These are phyloP conservation scores for Penicillium taxi DNA, from an alignment of 495 filamentous ascomycete species.

Conservation along the genomic window DNA sequence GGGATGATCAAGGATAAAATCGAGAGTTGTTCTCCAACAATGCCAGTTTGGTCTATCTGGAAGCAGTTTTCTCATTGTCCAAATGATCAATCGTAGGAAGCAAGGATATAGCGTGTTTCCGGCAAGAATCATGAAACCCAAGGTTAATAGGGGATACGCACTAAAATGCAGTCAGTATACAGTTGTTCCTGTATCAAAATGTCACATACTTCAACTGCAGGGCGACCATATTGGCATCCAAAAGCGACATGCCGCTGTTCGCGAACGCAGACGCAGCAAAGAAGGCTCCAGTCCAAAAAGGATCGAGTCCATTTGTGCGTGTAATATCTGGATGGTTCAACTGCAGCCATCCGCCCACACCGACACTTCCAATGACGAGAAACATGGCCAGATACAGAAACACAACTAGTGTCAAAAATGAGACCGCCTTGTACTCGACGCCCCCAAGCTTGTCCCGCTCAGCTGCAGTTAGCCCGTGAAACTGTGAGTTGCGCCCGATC, in stretches of 20 bases:
- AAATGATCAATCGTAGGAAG: slow-evolving; percentile 70
- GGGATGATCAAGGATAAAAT: slow-evolving; percentile 75
- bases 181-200: background rate
- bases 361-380: slow-evolving; percentile 63
- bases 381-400: slow-evolving; percentile 66
- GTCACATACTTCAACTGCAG: slow-evolving; percentile 30
- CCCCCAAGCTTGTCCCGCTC: slow-evolving; percentile 71
- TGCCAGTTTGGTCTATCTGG: slow-evolving; percentile 36
- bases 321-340: slow-evolving; percentile 50
- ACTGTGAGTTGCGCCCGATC: slow-evolving; percentile 64
- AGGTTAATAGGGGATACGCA: slow-evolving; percentile 64
- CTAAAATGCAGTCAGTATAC: slow-evolving; percentile 14
- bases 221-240: slow-evolving; percentile 70
- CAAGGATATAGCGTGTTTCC: slow-evolving; percentile 78
- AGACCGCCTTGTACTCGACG: slow-evolving; percentile 71
- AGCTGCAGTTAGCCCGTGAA: slow-evolving; percentile 55
- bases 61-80: slow-evolving; percentile 47
- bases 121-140: slow-evolving; percentile 70
- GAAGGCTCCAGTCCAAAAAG: slow-evolving; percentile 47
- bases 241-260: slow-evolving; percentile 77
- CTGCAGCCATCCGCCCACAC: slow-evolving; percentile 64
- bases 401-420: slow-evolving; percentile 62
- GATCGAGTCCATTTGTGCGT: slow-evolving; percentile 58
- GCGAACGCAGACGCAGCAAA: slow-evolving; percentile 66
- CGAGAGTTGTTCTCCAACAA: slow-evolving; percentile 55